These are phyloP conservation scores for Petrea volubilis DNA, from an alignment of 257 asterid species.

Conservation along the genomic window DNA sequence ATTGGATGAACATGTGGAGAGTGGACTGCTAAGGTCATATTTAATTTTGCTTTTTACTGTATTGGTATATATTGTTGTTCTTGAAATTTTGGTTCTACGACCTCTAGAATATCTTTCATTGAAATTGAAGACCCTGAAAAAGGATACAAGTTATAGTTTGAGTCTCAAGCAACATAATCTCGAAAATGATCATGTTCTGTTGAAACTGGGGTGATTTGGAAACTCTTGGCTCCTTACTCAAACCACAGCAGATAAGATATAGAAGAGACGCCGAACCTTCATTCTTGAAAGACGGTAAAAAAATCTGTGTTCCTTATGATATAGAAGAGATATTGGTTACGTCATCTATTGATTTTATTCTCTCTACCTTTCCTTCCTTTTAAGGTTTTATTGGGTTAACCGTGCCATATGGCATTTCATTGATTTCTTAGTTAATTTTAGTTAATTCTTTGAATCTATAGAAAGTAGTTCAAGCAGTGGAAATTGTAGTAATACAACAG, in stretches of 20 bases:
- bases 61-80: background rate
- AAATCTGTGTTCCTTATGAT: background rate
- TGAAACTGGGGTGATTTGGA: background rate
- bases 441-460: background rate
- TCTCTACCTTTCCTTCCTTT: background rate
- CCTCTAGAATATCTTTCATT: background rate
- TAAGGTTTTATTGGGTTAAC: background rate
- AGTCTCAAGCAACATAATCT: background rate
- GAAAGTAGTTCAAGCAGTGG: background rate
- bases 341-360: background rate
- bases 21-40: conserved; percentile 54
- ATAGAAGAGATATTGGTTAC: background rate
- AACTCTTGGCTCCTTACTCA: background rate
- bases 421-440: background rate
- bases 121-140: background rate
- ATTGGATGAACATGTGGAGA: conserved; percentile 69
- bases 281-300: background rate
- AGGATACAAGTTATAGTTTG: background rate
- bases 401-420: background rate
- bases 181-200: background rate
- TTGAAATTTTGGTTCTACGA: background rate
- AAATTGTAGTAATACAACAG: background rate
- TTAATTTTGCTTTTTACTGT: background rate
- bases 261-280: background rate
- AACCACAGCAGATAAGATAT: background rate